Percentiles rank a stretch among this genome's conserved stretches.
These are phyloP conservation scores for Pichia nanzhaoensis DNA, from an alignment of 805 yeast genomes.

Conservation along the genomic window DNA sequence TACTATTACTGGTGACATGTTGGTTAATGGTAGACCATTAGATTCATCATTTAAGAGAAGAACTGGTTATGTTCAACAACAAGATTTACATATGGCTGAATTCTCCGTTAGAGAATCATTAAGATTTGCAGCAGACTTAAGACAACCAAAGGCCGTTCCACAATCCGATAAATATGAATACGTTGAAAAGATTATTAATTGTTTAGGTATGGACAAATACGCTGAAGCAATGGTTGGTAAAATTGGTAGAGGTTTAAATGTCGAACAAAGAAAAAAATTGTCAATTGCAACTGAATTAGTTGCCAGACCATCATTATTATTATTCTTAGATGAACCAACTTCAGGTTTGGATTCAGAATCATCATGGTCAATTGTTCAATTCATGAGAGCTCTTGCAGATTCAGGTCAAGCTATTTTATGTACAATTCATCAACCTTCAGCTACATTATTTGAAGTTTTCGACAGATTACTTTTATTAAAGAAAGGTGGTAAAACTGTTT, in stretches of 20 bases:
- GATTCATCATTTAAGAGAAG: slow-evolving; percentile 46
- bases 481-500: slow-evolving; percentile 47
- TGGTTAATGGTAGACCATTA: slow-evolving; percentile 45
- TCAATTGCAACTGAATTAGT: slow-evolving; percentile 51
- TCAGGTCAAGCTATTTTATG: slow-evolving; percentile 51
- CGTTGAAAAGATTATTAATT: slow-evolving; percentile 35
- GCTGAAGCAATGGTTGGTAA: slow-evolving; percentile 47
- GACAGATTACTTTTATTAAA: slow-evolving; percentile 40
- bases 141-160: slow-evolving; percentile 37
- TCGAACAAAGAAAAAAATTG: slow-evolving; percentile 46
- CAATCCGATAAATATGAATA: slow-evolving; percentile 35
- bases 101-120: slow-evolving; percentile 47
- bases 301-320: slow-evolving; percentile 45
- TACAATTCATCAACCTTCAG: slow-evolving; percentile 50
- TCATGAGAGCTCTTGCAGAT: slow-evolving; percentile 42
- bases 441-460: slow-evolving; percentile 37
- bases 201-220: slow-evolving; percentile 37
- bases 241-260: slow-evolving; percentile 43
- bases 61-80: slow-evolving; percentile 52
- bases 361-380: slow-evolving; percentile 50
- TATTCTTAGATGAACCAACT: slow-evolving; percentile 55
- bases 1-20: slow-evolving; percentile 48
- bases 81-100: slow-evolving; percentile 44
- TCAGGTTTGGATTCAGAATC: slow-evolving; percentile 54
- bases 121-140: slow-evolving; percentile 42